Percentiles rank a stretch among this genome's conserved stretches.
Conservation (phyloP, 2,329 filamentous ascomycete species). For the Macrophomina tecta region DNA sequence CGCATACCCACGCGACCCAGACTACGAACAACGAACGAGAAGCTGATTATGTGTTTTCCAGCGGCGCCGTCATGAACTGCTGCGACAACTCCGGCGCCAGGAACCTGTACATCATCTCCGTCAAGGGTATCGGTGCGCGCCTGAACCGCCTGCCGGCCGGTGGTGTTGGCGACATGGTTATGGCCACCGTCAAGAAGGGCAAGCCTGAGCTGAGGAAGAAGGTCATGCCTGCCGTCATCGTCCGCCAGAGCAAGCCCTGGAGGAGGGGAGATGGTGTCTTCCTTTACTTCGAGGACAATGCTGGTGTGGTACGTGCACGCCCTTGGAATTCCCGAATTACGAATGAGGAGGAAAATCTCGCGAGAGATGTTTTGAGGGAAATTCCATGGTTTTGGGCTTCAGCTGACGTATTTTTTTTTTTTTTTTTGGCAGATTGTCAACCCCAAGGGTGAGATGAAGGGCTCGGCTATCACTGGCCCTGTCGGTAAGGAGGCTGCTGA, state of each 20-base stretch:
- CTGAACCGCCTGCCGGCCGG: constrained; percentile 97
- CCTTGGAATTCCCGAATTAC: not conserved
- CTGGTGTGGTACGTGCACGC: constrained; percentile 82
- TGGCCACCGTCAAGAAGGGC: constrained; percentile 99
- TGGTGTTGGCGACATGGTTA: constrained; percentile 99
- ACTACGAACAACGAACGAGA: constrained; percentile 30
- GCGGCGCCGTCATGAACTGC: constrained; percentile 99
- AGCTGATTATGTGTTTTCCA: constrained; percentile 51
- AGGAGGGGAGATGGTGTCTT: constrained; percentile 97
- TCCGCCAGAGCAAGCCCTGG: constrained; percentile 99
- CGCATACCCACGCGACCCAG: constrained; percentile 20
- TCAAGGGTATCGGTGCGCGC: constrained; percentile 97
- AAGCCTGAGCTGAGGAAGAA: constrained; percentile 99
- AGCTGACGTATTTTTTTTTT: constrained; percentile 32
- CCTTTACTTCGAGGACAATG: constrained; percentile 99
- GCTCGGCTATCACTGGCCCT: constrained; percentile 97
- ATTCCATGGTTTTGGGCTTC: constrained; percentile 9
- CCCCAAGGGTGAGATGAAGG: constrained; percentile 99
- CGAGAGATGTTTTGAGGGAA: not conserved
- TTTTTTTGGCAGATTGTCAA: constrained; percentile 90
- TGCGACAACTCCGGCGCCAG: constrained; percentile 98
- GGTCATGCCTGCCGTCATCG: constrained; percentile 99
- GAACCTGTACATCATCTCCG: constrained; percentile 99
- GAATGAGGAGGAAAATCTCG: not conserved
- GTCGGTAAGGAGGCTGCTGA: constrained; percentile 99